Evolutionary conservation across 2,329 filamentous ascomycete species (phyloP), one percentile per base, ranked within the genome.

Genomic region (Diaporthe batatas): DNA sequence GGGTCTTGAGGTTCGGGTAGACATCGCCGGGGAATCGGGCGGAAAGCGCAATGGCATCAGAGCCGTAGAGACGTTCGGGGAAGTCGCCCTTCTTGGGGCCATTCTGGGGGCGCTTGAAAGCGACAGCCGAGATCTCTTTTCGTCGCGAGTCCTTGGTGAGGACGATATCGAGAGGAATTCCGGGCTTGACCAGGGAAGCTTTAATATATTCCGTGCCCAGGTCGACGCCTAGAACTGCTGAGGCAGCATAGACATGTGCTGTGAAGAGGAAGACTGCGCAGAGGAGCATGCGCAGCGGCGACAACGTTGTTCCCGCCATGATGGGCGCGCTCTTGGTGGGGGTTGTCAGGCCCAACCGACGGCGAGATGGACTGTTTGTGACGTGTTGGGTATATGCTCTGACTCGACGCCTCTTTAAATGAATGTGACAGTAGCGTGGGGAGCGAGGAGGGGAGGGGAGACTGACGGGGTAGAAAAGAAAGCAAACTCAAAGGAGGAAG

Each of bases 171-270:
- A 99, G 94, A 14, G 96, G 96, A 68, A 97, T 96, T 74, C 96
- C 96, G 2, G 96, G 96, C 85, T 98, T 98, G 75, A 99, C 96
- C 54, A 99, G 90, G 18, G 94, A 92, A 36, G 96, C 96, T 86
- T 98, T 99, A 85, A 99, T 93, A 85, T 97, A 98, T 82, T 98
- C 94, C 72, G 96, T 98, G 77, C 96, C 96, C 70, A 99, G 88
- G 83, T 99, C 96, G 79, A 99, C 90, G 75, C 96, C 96, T 29
- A 99, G 87, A 23, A 98, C 95, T 69, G 94, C 94, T 11, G 94
- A 86, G 65, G 84, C 84, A 34, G 88, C 89, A 54, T 87, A 84
- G 54, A 87, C 87, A 76, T 89, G 83, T 58, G 83, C 79, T 36
- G 83, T 82, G 74, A 86, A 85, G 70, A 86, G 76, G 72, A 86